phyloP scores from a whole-genome alignment of 176 grass and related monocot species.

The Zoysia japonica region DNA sequence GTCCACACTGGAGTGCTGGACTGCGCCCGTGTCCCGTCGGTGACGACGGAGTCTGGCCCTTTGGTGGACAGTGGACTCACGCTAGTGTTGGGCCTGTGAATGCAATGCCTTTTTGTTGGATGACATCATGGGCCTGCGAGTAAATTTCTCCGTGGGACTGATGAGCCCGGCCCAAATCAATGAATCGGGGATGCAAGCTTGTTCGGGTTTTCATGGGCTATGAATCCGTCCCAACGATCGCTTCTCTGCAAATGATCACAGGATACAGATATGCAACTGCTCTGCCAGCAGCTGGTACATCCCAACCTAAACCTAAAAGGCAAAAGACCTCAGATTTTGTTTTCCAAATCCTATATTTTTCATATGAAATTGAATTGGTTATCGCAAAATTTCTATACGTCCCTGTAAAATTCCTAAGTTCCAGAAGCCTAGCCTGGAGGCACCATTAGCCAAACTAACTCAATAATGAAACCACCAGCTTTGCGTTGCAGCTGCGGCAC shows the following conservation, averaged over 20 bases:
- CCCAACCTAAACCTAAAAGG: background rate
- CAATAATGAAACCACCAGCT: slow-evolving; percentile 26
- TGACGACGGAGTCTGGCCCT: background rate
- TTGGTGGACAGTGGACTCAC: background rate
- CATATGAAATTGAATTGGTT: no score
- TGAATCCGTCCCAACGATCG: no score
- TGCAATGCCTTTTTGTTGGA: background rate
- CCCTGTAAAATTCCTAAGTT: no score
- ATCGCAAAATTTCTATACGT: no score
- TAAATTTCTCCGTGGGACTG: background rate
- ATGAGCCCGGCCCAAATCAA: background rate
- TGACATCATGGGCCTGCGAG: background rate
- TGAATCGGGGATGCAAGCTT: no score
- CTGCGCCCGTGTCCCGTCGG: background rate
- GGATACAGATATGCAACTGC: no score
- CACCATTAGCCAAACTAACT: background rate
- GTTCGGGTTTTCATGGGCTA: no score
- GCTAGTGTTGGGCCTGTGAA: background rate
- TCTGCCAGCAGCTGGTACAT: background rate
- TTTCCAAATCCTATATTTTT: no score
- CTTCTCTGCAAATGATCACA: no score
- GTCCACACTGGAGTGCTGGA: background rate
- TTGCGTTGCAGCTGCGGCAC: slow-evolving; percentile 3
- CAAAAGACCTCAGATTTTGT: no score
- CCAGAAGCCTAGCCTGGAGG: no score